Evolutionary conservation across 768 basidiomycete species (phyloP).

Genomic region (Leccinum longicurvipes): DNA sequence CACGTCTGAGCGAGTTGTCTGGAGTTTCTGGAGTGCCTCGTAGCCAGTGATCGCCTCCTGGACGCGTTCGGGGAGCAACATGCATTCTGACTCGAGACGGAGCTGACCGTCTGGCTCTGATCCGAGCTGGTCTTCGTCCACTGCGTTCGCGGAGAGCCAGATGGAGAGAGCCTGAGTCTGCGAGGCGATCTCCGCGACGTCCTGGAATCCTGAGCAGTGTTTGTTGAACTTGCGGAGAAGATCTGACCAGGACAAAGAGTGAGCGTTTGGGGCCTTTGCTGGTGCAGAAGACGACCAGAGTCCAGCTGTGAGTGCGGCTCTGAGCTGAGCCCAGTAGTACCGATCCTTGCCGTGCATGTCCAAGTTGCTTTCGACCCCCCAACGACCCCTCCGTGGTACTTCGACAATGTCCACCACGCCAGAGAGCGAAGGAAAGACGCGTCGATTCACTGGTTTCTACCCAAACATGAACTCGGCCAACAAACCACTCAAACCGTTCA

Average conservation of each 20-base stretch:
- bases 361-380: conserved; percentile 12
- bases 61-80: conserved; percentile 49
- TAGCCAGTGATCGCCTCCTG: conserved; percentile 59
- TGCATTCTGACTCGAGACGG: conserved; percentile 52
- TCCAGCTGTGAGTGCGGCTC: conserved; percentile 67
- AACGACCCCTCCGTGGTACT: background rate
- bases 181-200: conserved; percentile 62
- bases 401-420: background rate
- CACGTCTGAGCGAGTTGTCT: conserved; percentile 56
- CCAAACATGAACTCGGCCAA: conserved; percentile 67
- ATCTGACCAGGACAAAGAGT: conserved; percentile 65
- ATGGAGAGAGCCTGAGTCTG: conserved; percentile 65
- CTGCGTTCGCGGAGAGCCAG: conserved; percentile 45
- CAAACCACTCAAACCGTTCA: conserved; percentile 82
- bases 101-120: conserved; percentile 34
- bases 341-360: conserved; percentile 58
- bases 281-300: conserved; percentile 64
- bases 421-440: conserved; percentile 43
- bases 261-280: conserved; percentile 55
- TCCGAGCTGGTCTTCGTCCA: conserved; percentile 57
- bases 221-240: conserved; percentile 86
- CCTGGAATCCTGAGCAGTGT: conserved; percentile 61
- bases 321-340: conserved; percentile 77
- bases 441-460: conserved; percentile 75
- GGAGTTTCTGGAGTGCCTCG: conserved; percentile 47